Evolutionary conservation across 2,329 filamentous ascomycete species (phyloP), one percentile per base, ranked within the genome.

Genomic region (Colletotrichum sp.): DNA sequence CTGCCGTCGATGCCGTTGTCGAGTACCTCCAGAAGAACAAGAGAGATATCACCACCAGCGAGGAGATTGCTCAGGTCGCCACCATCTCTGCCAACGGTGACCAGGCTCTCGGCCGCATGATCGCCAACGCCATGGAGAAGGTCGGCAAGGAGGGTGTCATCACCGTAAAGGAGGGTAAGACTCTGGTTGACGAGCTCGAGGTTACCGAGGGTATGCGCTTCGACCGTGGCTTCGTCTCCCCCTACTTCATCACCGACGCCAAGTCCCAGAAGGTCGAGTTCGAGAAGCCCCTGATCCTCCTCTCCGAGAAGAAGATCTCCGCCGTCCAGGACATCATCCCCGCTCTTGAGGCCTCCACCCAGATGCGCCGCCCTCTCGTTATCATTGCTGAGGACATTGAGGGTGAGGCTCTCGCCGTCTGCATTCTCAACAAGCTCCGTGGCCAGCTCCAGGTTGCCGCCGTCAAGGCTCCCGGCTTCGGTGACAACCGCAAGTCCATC

Each of bases 281-380:
- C 81, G 97, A 99, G 93, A 99, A 99, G 92, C 97, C 97, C 79
- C 89, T 99, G 85, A 97, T 99, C 86, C 95, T 99, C 67, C 95
- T 99, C 72, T 99, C 97, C 10, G 97, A 99, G 93, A 99, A 98
- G 95, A 99, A 99, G 94, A 99, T 99, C 88, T 99, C 97, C 68
- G 95, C 96, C 77, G 97, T 99, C 76, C 96, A 99, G 90, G 97
- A 99, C 88, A 99, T 99, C 84, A 96, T 99, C 84, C 97, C 97
- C 79, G 96, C 97, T 79, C 95, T 99, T 74, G 97, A 99, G 91
- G 95, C 95, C 81, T 99, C 97, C 76, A 98, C 97, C 82, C 96
- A 98, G 88, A 92, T 95, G 85, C 96, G 97, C 87, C 95, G 97
- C 80, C 97, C 97, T 79, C 94, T 99, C 67, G 94, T 99, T 85